Percentiles rank a stretch among this genome's conserved stretches.
Evolutionary conservation across 371 early-diverging fungal genomes (phyloP).

Genomic region (Syncephalastrum racemosum): DNA sequence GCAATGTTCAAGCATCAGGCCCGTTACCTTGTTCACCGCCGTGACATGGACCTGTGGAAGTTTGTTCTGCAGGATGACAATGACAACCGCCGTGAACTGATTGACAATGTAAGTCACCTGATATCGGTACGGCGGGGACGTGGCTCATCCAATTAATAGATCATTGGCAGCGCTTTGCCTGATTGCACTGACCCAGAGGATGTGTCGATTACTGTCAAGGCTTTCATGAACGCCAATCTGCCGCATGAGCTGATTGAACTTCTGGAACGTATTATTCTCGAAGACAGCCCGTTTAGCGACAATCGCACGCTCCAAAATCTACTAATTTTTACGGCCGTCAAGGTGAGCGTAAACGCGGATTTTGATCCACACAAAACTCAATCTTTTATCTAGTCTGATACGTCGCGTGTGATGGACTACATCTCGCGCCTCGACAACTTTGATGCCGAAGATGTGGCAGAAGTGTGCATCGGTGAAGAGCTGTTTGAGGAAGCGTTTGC

Average conservation of each 20-base stretch:
- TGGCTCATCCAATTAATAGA: slow-evolving; percentile 17
- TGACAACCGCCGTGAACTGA: slow-evolving; percentile 80
- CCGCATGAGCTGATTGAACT: slow-evolving; percentile 95
- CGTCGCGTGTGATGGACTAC: slow-evolving; percentile 91
- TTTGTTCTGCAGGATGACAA: slow-evolving; percentile 79
- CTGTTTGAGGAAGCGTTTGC: slow-evolving; percentile 95
- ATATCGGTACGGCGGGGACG: background rate
- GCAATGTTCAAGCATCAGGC: slow-evolving; percentile 99
- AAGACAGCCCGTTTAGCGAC: slow-evolving; percentile 88
- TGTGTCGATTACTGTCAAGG: slow-evolving; percentile 95
- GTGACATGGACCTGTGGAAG: slow-evolving; percentile 85
- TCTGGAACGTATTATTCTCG: slow-evolving; percentile 94
- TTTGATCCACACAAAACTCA: no score
- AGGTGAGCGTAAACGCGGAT: slow-evolving; percentile 32
- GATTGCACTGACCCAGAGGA: slow-evolving; percentile 97
- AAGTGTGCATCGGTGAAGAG: slow-evolving; percentile 85
- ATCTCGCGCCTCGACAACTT: slow-evolving; percentile 91
- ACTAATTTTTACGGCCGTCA: slow-evolving; percentile 96
- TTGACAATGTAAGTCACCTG: slow-evolving; percentile 78
- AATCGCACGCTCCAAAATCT: slow-evolving; percentile 96
- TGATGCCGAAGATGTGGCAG: slow-evolving; percentile 95
- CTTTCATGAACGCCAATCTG: slow-evolving; percentile 95
- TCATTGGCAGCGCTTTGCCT: slow-evolving; percentile 87
- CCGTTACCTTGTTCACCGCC: slow-evolving; percentile 90
- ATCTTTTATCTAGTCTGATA: slow-evolving; percentile 61